phyloP scores from a whole-genome alignment of 345 rosid species.

The Chamaenerion angustifolium region DNA sequence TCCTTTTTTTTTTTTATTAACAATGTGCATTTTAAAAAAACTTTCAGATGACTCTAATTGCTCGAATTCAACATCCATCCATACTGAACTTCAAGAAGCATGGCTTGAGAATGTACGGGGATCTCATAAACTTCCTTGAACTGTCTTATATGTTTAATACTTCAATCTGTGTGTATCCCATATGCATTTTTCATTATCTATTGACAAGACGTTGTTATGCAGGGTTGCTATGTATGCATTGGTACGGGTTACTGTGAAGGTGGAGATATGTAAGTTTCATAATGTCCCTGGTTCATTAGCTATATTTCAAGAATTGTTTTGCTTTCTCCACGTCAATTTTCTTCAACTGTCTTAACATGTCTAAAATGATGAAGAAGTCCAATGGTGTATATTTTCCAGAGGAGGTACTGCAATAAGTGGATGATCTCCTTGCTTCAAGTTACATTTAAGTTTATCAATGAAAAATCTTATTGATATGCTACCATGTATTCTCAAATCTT shows the following conservation, averaged over 20 bases:
- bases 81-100: constrained; percentile 97
- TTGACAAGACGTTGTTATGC: no score
- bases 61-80: constrained; percentile 82
- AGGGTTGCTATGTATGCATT: no score
- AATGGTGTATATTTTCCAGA: no score
- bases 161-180: not conserved
- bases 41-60: constrained; percentile 79
- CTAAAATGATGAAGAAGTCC: constrained; percentile 89
- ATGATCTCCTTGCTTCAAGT: no score
- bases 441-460: not conserved
- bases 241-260: no score
- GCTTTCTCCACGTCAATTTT: not conserved
- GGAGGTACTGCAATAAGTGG: no score
- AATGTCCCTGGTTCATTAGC: not conserved
- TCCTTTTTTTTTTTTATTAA: no score
- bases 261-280: no score
- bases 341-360: constrained; percentile 28
- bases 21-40: not conserved
- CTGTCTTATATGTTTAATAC: not conserved
- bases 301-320: not conserved
- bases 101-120: constrained; percentile 91
- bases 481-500: not conserved
- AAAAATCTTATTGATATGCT: no score
- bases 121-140: no score
- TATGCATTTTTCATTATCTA: not conserved